Conservation (phyloP, 768 basidiomycete species). For the Termitomyces sp. region DNA sequence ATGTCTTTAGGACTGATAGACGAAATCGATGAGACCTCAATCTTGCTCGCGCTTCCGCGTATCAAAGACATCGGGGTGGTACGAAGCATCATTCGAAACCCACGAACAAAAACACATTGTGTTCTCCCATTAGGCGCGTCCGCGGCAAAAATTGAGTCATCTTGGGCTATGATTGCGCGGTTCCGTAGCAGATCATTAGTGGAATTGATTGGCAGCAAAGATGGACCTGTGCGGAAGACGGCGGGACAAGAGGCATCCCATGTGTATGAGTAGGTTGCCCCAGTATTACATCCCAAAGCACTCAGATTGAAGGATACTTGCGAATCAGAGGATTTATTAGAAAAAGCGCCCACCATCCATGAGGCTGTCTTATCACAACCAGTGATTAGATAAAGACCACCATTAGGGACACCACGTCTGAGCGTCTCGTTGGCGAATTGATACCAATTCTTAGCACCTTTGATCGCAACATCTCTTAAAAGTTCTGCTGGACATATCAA, state of each 20-base stretch:
- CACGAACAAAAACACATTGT: slow-evolving; percentile 16
- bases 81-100: slow-evolving; percentile 14
- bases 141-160: slow-evolving; percentile 4
- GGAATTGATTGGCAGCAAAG: slow-evolving; percentile 1
- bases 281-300: background rate
- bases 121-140: slow-evolving; percentile 7
- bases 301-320: slow-evolving; percentile 9
- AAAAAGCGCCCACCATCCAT: slow-evolving; percentile 16
- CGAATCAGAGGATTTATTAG: slow-evolving; percentile 7
- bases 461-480: slow-evolving; percentile 7
- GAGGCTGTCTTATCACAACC: slow-evolving; percentile 17
- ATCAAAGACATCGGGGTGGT: slow-evolving; percentile 4
- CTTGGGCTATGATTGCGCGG: slow-evolving; percentile 2
- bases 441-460: slow-evolving; percentile 14
- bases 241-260: slow-evolving; percentile 13
- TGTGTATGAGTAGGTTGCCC: slow-evolving; percentile 7
- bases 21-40: slow-evolving; percentile 9
- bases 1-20: slow-evolving; percentile 6
- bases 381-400: slow-evolving; percentile 18
- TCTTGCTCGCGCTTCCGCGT: background rate
- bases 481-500: slow-evolving; percentile 8
- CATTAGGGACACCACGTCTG: slow-evolving; percentile 13
- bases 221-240: slow-evolving; percentile 11
- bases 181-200: background rate
- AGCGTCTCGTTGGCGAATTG: slow-evolving; percentile 9